phyloP scores from a whole-genome alignment of 2,329 filamentous ascomycete genomes.

The Penicillium sp. region DNA sequence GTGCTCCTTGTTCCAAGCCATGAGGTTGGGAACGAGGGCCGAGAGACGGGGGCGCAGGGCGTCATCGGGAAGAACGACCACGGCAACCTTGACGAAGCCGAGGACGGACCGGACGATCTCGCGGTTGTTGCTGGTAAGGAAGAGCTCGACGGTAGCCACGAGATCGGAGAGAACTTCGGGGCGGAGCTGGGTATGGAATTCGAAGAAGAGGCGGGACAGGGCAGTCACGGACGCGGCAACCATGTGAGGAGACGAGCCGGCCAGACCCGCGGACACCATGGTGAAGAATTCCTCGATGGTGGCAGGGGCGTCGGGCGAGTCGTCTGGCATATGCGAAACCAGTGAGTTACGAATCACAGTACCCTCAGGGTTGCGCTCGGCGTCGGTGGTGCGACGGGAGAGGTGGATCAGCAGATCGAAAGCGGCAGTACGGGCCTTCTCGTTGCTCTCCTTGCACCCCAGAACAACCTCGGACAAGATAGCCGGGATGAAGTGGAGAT shows the following conservation, averaged over 20 bases:
- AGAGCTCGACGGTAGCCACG: constrained; percentile 92
- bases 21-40: constrained; percentile 80
- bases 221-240: constrained; percentile 96
- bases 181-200: constrained; percentile 73
- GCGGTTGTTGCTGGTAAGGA: constrained; percentile 92
- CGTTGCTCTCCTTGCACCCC: constrained; percentile 95
- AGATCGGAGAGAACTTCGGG: constrained; percentile 73
- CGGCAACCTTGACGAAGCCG: constrained; percentile 94
- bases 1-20: constrained; percentile 97
- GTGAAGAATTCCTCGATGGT: constrained; percentile 95
- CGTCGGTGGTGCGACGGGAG: constrained; percentile 75
- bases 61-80: constrained; percentile 77
- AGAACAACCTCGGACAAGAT: constrained; percentile 93
- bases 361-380: constrained; percentile 52
- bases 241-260: constrained; percentile 92
- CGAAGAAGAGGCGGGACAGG: constrained; percentile 86
- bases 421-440: constrained; percentile 82
- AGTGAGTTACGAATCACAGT: constrained; percentile 83
- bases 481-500: constrained; percentile 89
- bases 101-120: constrained; percentile 94
- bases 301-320: constrained; percentile 73
- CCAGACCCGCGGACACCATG: constrained; percentile 95
- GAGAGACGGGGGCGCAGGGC: constrained; percentile 75
- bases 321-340: constrained; percentile 79
- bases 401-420: constrained; percentile 89